These are phyloP conservation scores for Alternaria novae-zelandiae DNA, from an alignment of 2,329 filamentous ascomycete species.

Conservation along the genomic window DNA sequence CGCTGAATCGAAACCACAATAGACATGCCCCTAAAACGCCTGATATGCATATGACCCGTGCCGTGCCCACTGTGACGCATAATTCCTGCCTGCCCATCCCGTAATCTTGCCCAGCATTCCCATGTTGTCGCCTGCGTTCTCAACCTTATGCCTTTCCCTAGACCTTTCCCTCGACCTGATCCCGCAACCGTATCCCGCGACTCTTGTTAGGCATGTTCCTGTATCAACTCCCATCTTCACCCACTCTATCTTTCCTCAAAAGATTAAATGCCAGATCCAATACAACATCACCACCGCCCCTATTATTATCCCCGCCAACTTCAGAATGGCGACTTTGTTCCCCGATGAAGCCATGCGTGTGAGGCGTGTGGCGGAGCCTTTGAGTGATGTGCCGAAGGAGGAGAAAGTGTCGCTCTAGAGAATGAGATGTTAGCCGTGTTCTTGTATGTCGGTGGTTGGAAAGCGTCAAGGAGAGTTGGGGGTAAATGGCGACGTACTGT, in stretches of 20 bases:
- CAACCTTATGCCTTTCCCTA: no score
- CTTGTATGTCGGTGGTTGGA: no score
- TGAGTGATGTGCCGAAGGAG: conserved; percentile 80
- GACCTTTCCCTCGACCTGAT: no score
- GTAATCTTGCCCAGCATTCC: no score
- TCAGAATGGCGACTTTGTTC: conserved; percentile 89
- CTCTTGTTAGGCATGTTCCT: no score
- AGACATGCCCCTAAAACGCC: neutral
- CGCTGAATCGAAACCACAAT: conserved; percentile 1
- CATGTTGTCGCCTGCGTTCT: neutral
- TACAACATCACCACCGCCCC: conserved; percentile 76
- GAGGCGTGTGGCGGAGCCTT: conserved; percentile 80
- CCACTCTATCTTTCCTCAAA: neutral
- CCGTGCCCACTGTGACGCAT: neutral
- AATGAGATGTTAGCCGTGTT: neutral
- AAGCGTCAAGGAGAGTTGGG: no score
- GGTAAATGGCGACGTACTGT: no score
- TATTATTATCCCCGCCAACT: conserved; percentile 83
- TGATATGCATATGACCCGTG: neutral
- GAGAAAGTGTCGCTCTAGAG: conserved; percentile 85
- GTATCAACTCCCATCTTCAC: neutral
- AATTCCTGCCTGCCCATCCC: neutral
- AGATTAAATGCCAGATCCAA: conserved; percentile 61
- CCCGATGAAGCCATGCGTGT: conserved; percentile 90
- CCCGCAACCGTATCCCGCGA: no score